Conservation (phyloP, 129 eudicot species). For the Tanacetum coccineum region DNA sequence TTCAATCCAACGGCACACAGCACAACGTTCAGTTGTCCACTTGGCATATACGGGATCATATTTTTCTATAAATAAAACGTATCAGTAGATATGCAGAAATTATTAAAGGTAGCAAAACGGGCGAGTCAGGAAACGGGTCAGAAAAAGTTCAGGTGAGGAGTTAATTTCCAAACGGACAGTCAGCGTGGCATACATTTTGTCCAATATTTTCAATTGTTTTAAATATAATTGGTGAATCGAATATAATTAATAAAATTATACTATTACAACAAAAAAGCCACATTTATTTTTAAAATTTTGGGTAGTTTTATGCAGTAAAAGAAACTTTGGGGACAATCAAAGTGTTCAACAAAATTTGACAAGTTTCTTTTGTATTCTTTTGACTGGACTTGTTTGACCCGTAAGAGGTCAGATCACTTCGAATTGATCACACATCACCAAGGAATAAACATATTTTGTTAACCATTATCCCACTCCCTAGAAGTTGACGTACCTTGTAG, state of each 20-base stretch:
- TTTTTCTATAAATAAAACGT: conserved; percentile 48
- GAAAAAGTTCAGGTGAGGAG: neutral
- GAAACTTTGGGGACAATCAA: neutral
- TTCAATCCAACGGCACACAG: conserved; percentile 98
- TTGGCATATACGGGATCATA: conserved; percentile 82
- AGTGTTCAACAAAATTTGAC: too few species aligned
- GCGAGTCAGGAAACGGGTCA: neutral
- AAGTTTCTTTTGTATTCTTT: too few species aligned
- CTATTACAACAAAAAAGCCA: too few species aligned
- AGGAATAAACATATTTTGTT: neutral
- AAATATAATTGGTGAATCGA: neutral
- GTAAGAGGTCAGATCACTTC: neutral
- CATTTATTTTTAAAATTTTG: neutral
- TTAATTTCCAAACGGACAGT: too few species aligned
- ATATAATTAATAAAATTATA: neutral
- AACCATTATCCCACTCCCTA: conserved; percentile 2
- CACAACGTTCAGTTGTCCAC: conserved; percentile 99
- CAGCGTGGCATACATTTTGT: neutral
- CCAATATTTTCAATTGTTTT: neutral
- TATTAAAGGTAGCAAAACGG: neutral
- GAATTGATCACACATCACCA: too few species aligned
- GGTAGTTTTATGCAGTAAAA: neutral
- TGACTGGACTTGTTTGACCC: neutral
- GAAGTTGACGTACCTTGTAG: conserved; percentile 55
- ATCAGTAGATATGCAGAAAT: conserved; percentile 4